Evolutionary conservation across 208 protist genomes (phyloP).

Genomic region (Leishmania martiniquensis): DNA sequence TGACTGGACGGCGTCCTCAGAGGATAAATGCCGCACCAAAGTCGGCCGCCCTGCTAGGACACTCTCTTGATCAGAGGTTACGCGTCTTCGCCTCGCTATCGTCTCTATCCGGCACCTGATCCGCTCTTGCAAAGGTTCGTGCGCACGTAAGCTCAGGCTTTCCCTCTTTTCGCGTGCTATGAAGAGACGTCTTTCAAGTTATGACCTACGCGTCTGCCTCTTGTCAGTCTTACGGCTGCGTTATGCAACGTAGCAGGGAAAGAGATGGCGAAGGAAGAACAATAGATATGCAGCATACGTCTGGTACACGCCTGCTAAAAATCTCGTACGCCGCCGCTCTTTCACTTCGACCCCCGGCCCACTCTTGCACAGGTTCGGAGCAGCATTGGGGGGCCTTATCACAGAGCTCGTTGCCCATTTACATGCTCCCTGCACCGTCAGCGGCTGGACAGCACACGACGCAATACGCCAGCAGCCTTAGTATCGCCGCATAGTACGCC

Average conservation of each 20-base stretch:
- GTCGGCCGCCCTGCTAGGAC: background rate
- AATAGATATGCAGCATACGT: conserved; percentile 1
- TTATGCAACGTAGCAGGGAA: background rate
- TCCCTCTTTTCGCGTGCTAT: background rate
- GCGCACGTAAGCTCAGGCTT: background rate
- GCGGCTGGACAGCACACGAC: background rate
- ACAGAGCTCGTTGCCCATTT: background rate
- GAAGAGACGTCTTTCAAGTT: background rate
- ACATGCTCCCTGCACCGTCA: no score
- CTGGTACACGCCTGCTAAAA: background rate
- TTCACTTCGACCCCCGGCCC: background rate
- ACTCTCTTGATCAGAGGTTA: background rate
- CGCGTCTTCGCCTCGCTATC: background rate
- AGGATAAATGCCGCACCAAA: background rate
- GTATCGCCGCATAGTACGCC: background rate
- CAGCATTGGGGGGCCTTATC: background rate
- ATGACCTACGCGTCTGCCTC: background rate
- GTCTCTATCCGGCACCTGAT: conserved; percentile 7
- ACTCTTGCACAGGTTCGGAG: background rate
- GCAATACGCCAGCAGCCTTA: background rate
- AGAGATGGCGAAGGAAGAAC: conserved; percentile 6
- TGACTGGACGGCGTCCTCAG: background rate
- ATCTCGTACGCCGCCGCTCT: background rate
- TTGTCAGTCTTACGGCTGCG: background rate
- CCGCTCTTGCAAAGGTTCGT: background rate